phyloP scores from a whole-genome alignment of 2,329 filamentous ascomycete genomes.

The Trichoderma asperellum region DNA sequence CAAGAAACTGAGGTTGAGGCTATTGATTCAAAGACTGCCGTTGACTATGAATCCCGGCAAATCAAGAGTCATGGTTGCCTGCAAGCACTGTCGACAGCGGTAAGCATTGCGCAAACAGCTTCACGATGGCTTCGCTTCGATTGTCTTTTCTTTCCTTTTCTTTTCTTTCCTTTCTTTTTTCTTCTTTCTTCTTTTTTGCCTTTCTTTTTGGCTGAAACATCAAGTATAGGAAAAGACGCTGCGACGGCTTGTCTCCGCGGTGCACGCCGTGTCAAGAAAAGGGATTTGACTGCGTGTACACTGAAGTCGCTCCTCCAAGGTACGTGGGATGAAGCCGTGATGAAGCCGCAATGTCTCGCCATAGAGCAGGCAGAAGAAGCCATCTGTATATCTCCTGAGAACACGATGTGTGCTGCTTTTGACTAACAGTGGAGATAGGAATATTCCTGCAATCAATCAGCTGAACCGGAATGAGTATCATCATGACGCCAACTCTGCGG shows the following conservation, averaged over 20 bases:
- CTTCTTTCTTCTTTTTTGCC: too few relatives aligned
- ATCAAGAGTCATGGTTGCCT: slow-evolving; percentile 18
- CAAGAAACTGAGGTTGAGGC: too few relatives aligned
- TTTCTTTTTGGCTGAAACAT: background rate
- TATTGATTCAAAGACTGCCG: background rate
- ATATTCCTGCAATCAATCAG: background rate
- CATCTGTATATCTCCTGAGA: background rate
- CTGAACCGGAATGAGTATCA: background rate
- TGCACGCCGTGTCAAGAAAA: slow-evolving; percentile 19
- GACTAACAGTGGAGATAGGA: background rate
- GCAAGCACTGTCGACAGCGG: slow-evolving; percentile 26
- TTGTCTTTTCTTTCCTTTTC: too few relatives aligned
- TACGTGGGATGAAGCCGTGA: background rate
- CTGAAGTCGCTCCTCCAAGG: slow-evolving; percentile 6
- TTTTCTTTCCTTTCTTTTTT: background rate
- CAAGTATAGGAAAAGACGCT: slow-evolving; percentile 16
- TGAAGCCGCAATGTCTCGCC: background rate
- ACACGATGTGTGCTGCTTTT: too few relatives aligned
- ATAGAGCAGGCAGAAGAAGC: too few relatives aligned
- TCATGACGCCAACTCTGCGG: background rate
- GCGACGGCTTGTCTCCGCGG: slow-evolving; percentile 10
- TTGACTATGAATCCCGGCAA: slow-evolving; percentile 7
- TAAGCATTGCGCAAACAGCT: background rate
- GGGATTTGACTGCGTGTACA: slow-evolving; percentile 17
- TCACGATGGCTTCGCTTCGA: background rate